Evolutionary conservation across 768 basidiomycete species (phyloP).

Genomic region (Termitomyces sp.): DNA sequence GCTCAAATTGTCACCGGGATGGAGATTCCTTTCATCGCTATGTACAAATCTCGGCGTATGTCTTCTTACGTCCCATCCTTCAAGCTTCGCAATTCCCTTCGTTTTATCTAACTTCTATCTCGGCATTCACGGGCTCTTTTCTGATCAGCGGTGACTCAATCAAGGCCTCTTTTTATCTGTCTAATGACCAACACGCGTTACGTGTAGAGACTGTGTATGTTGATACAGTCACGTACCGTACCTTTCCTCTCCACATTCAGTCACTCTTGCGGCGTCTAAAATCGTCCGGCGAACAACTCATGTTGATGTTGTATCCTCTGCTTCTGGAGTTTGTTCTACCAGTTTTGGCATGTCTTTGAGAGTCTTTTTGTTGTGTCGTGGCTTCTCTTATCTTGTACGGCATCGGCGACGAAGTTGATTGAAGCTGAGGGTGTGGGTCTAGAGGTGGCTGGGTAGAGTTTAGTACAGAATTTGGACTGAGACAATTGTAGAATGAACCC

Average conservation of each 20-base stretch:
- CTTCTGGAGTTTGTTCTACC: background rate
- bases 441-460: slow-evolving; percentile 1
- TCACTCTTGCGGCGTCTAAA: background rate
- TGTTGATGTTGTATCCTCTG: background rate
- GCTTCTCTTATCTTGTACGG: background rate
- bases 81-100: background rate
- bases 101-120: slow-evolving; percentile 2
- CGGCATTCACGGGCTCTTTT: slow-evolving; percentile 12
- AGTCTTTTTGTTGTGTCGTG: background rate
- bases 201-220: background rate
- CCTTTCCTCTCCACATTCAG: background rate
- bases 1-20: background rate
- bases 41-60: background rate
- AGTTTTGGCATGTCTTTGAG: background rate
- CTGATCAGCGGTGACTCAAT: slow-evolving; percentile 8
- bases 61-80: slow-evolving; percentile 8
- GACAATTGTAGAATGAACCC: background rate
- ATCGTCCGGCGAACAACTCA: background rate
- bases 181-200: slow-evolving; percentile 1
- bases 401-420: slow-evolving; percentile 1
- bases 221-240: background rate
- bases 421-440: background rate
- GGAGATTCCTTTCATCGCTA: background rate
- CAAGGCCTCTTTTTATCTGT: background rate
- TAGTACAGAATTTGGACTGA: background rate